Evolutionary conservation across 2,329 filamentous ascomycete genomes (phyloP).

Genomic region (Nemania serpens): DNA sequence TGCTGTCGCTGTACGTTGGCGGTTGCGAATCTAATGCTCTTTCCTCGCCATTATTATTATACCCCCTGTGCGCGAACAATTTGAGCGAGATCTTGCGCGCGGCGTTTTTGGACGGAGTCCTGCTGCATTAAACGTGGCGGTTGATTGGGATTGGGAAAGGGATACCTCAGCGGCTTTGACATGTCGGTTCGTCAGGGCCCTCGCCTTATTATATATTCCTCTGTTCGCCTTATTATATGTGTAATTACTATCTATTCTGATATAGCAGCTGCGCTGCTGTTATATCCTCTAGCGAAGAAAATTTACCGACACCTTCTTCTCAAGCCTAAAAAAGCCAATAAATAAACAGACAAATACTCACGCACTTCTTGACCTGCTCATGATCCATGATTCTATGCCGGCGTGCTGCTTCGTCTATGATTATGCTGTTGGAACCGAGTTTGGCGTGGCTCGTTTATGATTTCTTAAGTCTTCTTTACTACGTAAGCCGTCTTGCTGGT

Average conservation of each 20-base stretch:
- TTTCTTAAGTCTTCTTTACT: not conserved
- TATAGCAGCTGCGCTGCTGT: not conserved
- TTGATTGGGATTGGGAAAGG: slow-evolving; percentile 14
- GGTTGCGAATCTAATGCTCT: slow-evolving; percentile 11
- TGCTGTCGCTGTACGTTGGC: not conserved
- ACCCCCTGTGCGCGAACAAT: slow-evolving; percentile 20
- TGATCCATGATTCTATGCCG: not conserved
- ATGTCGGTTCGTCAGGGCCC: slow-evolving; percentile 6
- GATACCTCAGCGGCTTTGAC: slow-evolving; percentile 19
- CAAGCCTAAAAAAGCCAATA: not conserved
- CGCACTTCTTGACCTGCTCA: not conserved
- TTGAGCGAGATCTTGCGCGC: slow-evolving; percentile 12
- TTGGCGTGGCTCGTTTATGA: not conserved
- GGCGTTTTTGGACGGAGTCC: slow-evolving; percentile 21
- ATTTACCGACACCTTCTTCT: not conserved
- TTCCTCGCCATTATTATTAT: slow-evolving; percentile 20
- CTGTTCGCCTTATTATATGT: slow-evolving; percentile 13
- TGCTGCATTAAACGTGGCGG: slow-evolving; percentile 5
- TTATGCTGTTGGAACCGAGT: not conserved
- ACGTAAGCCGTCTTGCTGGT: not conserved
- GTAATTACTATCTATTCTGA: slow-evolving; percentile 10
- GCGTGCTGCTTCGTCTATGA: not conserved
- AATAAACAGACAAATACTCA: no score
- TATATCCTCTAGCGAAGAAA: not conserved
- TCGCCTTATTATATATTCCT: slow-evolving; percentile 13